Base-by-base conservation (phyloP, 164 flowering plant species). In the Buxus sempervirens region DNA sequence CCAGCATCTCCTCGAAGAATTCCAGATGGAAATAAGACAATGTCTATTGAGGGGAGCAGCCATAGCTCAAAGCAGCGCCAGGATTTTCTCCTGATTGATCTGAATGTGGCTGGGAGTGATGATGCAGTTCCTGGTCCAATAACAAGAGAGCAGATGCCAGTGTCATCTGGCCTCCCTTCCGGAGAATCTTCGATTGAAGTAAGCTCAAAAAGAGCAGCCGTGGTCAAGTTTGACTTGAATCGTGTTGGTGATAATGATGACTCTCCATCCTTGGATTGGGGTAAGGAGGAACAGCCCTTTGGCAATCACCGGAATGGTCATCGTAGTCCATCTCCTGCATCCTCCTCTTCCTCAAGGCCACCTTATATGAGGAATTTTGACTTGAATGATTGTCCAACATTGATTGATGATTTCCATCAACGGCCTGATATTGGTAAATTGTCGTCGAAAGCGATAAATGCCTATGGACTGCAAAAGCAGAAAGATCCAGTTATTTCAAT, bases 311-410 rank as follows among this genome's bases (percentile, higher is more conserved):
- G 72, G 54, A 84, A 82, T 80, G 81, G 86, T 41, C 77, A 68
- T 48, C 82, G 58, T 20, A 81, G 80, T 54, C 86, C 84, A 60
- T 86, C 93, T 21, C 90, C 91, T 51, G 83, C 86, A 16, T 87
- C 90, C 0, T 90, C 93, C 2, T 89, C 95, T 19, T 88, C 96
- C 20, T 76, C 89, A 21, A 77, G 79, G 82, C 90, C 80, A 68
- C 82, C 86, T 53, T 63, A 82, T 6, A 57, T 82, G 78, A 82
- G 84, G 77, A 84, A 89, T 80, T 68, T 91, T 65, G 91, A 94
- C 74, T 80, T 94, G 80, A 94, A 94, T 78, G 96, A 87, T 70
- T 80, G 77, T 55, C 89, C 88, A 6, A 63, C 66, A 53, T 41
- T 73, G 61, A 73, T 78, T 23, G 82, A 79, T 70, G 82, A 83